Conservation (phyloP, 1,284 basidiomycete genomes). For the Earliella scabrosa region DNA sequence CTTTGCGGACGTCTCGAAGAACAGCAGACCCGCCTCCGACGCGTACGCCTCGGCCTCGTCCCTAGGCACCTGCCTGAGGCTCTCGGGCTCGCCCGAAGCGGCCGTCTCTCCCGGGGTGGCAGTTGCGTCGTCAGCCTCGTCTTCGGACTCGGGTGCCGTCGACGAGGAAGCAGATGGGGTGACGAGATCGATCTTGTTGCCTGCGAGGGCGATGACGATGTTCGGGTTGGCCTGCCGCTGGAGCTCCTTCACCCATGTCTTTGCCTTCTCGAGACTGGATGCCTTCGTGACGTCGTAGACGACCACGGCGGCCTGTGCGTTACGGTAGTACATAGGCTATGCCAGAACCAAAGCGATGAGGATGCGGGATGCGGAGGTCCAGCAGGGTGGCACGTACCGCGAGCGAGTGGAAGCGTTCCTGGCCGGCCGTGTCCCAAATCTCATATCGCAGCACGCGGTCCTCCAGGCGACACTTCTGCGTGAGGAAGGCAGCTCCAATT, state of each 20-base stretch:
- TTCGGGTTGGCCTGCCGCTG: constrained; percentile 99
- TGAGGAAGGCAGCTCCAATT: constrained; percentile 94
- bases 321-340: constrained; percentile 98
- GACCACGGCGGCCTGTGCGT: constrained; percentile 97
- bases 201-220: constrained; percentile 96
- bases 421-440: constrained; percentile 96
- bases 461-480: constrained; percentile 90
- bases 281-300: constrained; percentile 98
- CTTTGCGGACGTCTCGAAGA: constrained; percentile 99
- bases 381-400: constrained; percentile 57
- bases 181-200: constrained; percentile 96
- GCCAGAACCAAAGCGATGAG: constrained; percentile 1
- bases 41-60: constrained; percentile 98
- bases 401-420: constrained; percentile 93
- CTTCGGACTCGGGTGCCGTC: constrained; percentile 67
- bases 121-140: constrained; percentile 85
- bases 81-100: constrained; percentile 61
- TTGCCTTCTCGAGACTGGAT: constrained; percentile 96
- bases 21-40: constrained; percentile 88
- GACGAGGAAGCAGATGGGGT: constrained; percentile 63
- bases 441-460: constrained; percentile 94
- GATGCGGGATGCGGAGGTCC: constrained; percentile 1
- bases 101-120: constrained; percentile 79
- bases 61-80: constrained; percentile 83
- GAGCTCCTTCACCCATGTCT: constrained; percentile 99